Percentiles rank a stretch among this genome's conserved stretches.
Evolutionary conservation across 2,329 filamentous ascomycete genomes (phyloP).

Genomic region (Tympanopsis confertula): DNA sequence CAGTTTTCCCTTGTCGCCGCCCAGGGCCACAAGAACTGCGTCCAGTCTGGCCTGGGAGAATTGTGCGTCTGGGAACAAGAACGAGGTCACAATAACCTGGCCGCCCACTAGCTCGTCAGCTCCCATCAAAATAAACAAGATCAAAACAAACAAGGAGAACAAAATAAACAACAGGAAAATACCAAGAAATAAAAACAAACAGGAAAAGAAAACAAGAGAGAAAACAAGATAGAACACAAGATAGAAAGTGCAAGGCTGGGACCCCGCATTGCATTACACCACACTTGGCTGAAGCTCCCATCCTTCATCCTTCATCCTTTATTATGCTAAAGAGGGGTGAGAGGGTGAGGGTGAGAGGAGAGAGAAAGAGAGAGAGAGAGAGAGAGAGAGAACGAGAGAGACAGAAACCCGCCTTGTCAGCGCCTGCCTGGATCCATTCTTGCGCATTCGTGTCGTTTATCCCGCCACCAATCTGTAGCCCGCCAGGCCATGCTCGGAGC

Average conservation of each 20-base stretch:
- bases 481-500: slow-evolving; percentile 64
- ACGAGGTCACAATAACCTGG: slow-evolving; percentile 95
- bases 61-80: slow-evolving; percentile 72
- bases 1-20: slow-evolving; percentile 65
- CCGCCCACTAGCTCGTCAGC: slow-evolving; percentile 2
- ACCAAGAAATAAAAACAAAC: not conserved
- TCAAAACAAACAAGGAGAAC: not conserved
- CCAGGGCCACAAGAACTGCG: slow-evolving; percentile 61
- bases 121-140: slow-evolving; percentile 3
- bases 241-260: too few relatives aligned
- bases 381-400: not conserved
- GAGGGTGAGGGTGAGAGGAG: too few relatives aligned
- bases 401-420: slow-evolving; percentile 56
- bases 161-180: not conserved
- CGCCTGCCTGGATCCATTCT: slow-evolving; percentile 77
- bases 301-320: too few relatives aligned
- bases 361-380: not conserved
- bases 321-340: not conserved
- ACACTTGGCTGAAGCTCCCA: too few relatives aligned
- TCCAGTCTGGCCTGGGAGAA: slow-evolving; percentile 72
- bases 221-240: too few relatives aligned
- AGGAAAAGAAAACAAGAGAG: not conserved
- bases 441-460: slow-evolving; percentile 76
- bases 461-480: slow-evolving; percentile 85
- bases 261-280: too few relatives aligned